Percentiles rank a stretch among this genome's conserved stretches.
These are phyloP conservation scores for Cochlearia excelsa DNA, from an alignment of 345 rosid genomes.

Conservation along the genomic window DNA sequence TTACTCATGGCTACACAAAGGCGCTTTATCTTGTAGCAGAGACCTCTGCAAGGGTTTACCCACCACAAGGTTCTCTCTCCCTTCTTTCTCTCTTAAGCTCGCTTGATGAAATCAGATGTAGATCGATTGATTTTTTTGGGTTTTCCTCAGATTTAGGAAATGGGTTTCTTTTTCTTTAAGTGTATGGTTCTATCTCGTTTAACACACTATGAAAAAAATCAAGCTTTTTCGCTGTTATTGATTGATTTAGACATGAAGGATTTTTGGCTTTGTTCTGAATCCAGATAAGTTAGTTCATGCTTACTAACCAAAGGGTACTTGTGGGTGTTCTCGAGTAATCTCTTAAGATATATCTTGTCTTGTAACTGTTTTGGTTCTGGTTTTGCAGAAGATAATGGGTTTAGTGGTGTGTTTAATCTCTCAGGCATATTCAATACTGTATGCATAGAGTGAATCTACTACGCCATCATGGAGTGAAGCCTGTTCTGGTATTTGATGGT, in stretches of 20 bases:
- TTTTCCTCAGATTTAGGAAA: constrained; percentile 4
- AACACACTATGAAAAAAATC: constrained; percentile 3
- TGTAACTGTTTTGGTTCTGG: constrained; percentile 24
- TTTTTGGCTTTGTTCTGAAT: not conserved
- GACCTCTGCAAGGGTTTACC: constrained; percentile 42
- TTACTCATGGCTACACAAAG: constrained; percentile 81
- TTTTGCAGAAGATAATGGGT: constrained; percentile 14
- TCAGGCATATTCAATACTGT: constrained; percentile 89
- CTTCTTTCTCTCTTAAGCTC: constrained; percentile 6
- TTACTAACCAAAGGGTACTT: not conserved
- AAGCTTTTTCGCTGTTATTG: not conserved
- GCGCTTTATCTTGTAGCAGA: constrained; percentile 40
- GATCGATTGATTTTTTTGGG: constrained; percentile 7
- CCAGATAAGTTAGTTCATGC: not conserved
- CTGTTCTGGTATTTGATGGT: constrained; percentile 88
- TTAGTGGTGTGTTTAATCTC: constrained; percentile 29
- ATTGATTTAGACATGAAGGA: constrained; percentile 1
- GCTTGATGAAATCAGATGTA: constrained; percentile 1
- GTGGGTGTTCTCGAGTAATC: constrained; percentile 2
- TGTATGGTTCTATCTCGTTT: not conserved
- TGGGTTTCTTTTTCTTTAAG: constrained; percentile 9
- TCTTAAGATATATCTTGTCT: constrained; percentile 6
- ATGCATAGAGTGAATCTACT: constrained; percentile 91
- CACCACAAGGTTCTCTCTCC: constrained; percentile 35
- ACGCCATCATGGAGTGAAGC: constrained; percentile 79